These are phyloP conservation scores for Sporothrix pallida DNA, from an alignment of 2,329 filamentous ascomycete genomes.

Conservation along the genomic window DNA sequence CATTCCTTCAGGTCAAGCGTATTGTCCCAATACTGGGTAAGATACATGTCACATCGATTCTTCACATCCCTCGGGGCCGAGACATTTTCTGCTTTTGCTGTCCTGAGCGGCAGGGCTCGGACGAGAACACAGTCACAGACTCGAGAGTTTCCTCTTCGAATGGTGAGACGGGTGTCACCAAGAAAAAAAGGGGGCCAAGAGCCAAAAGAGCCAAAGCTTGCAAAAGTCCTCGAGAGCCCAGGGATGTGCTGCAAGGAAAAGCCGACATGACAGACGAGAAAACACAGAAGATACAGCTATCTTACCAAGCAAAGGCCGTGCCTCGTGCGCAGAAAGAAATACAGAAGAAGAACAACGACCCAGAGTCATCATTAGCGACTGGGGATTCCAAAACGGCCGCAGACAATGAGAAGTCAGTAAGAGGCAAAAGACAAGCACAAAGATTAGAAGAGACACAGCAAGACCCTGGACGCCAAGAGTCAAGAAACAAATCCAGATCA, in stretches of 20 bases:
- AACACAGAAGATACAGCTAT: too few relatives aligned
- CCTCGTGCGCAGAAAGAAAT: not conserved
- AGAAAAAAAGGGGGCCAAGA: slow-evolving; percentile 4
- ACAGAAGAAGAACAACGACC: not conserved
- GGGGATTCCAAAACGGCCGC: too few relatives aligned
- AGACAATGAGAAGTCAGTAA: too few relatives aligned
- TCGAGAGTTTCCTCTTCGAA: too few relatives aligned
- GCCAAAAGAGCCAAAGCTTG: not conserved
- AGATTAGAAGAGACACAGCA: too few relatives aligned
- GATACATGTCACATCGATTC: not conserved
- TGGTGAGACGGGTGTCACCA: slow-evolving; percentile 12
- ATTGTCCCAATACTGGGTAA: not conserved
- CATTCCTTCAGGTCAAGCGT: slow-evolving; percentile 4
- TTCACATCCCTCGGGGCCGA: not conserved
- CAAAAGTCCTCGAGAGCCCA: too few relatives aligned
- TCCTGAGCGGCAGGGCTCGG: slow-evolving; percentile 4
- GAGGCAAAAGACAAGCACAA: too few relatives aligned
- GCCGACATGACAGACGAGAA: too few relatives aligned
- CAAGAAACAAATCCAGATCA: slow-evolving; percentile 22
- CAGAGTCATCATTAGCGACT: too few relatives aligned
- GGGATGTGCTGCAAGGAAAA: too few relatives aligned
- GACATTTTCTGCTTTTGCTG: not conserved
- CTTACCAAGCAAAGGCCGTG: too few relatives aligned
- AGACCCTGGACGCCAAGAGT: slow-evolving; percentile 6
- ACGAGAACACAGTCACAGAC: not conserved